A percentile compares a stretch with the other conserved stretches of the same genome.
Conservation (phyloP, 257 asterid species). For the Fraxinus anomala region DNA sequence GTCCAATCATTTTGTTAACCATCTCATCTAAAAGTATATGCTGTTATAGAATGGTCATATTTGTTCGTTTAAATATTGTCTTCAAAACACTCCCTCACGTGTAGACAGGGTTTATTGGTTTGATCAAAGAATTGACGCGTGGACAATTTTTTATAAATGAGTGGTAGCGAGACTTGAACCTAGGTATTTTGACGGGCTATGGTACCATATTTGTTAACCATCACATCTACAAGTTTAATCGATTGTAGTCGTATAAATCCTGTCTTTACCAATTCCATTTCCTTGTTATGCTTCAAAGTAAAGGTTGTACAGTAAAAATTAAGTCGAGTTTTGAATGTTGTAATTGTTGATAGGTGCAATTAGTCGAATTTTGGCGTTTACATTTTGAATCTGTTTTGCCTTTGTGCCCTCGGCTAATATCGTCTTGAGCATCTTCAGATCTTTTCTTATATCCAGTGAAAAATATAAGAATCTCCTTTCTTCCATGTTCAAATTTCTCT, state of each 20-base stretch:
- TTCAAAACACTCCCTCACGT: not conserved
- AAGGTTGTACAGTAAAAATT: not conserved
- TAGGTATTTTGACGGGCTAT: too few relatives aligned
- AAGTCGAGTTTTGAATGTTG: not conserved
- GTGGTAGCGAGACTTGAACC: not conserved
- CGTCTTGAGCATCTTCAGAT: not conserved
- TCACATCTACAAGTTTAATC: not conserved
- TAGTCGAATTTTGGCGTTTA: not conserved
- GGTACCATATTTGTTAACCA: not conserved
- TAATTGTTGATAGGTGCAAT: not conserved
- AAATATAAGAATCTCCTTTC: not conserved
- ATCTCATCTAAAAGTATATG: not conserved
- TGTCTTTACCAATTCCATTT: not conserved
- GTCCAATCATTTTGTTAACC: not conserved
- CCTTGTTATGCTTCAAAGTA: constrained; percentile 1
- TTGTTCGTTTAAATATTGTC: not conserved
- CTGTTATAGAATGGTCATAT: not conserved
- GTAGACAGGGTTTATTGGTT: not conserved
- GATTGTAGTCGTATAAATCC: not conserved
- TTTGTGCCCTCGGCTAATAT: not conserved
- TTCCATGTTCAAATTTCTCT: not conserved
- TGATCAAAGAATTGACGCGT: not conserved
- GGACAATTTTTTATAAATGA: not conserved
- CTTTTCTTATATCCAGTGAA: not conserved
- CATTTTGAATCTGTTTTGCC: not conserved